Base-by-base conservation (phyloP, 192 early-diverging fungal genomes). In the Globomyces pollinis-pini region DNA sequence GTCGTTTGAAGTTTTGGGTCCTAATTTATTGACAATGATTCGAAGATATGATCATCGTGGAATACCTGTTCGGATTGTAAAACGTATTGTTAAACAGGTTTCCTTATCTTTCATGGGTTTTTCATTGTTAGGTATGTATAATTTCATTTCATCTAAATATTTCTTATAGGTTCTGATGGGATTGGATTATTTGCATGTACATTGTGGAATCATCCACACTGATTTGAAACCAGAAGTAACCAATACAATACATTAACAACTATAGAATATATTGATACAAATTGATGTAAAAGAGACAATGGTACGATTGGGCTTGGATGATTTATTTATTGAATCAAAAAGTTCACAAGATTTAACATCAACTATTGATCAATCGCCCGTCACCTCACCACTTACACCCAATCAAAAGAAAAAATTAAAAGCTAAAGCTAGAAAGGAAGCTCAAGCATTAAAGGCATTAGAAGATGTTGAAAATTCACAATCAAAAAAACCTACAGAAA, bases 191-290 rank as follows among this genome's bases (percentile, higher is more conserved):
- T 77, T 99, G 63, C 96, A 99, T 70, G 74, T 84, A 1, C 84
- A 89, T 41, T 99, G 96, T 73, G 82, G 84, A 29, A 93, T 99
- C 59, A 96, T 99, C 52, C 96, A 99, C 73, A 99, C 96, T 0
- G 96, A 99, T 68, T 67, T 99, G 36, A 99, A 99, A 61, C 96
- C 94, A 9, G 96, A n/a, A n/a, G n/a, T n/a, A n/a, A n/a, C n/a
- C n/a, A n/a, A n/a, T n/a, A 98, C 42, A n/a, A n/a, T n/a, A n/a
- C n/a, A n/a, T n/a, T n/a, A n/a, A n/a, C n/a, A n/a, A n/a, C n/a
- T n/a, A n/a, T n/a, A 79, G 70, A 98, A 98, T 66, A 87, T 96
- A 3, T 78, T 98, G 5, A 87, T 94, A n/a, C 91, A 88, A 57
- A 83, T 98, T 30, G 85, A 96, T 57, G 89, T 94, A 1, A 89